A percentile compares a stretch with the other conserved stretches of the same genome.
Evolutionary conservation across 1,139 yeast genomes (phyloP).

Genomic region (Candida glucosophila): DNA sequence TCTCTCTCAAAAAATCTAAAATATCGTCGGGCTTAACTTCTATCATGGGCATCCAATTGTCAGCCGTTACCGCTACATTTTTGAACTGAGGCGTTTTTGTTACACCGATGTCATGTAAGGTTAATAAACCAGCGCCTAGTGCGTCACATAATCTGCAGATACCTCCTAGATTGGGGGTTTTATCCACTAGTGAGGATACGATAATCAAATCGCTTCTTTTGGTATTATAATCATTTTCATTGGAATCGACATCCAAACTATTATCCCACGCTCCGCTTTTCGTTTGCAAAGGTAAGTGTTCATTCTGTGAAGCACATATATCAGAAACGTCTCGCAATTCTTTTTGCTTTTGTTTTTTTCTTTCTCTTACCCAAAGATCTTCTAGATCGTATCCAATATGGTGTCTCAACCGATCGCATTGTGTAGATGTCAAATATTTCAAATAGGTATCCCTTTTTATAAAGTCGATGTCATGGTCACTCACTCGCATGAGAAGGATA

Average conservation of each 20-base stretch:
- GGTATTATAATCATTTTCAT: slow-evolving; percentile 26
- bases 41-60: slow-evolving; percentile 90
- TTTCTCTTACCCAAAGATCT: slow-evolving; percentile 23
- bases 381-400: slow-evolving; percentile 46
- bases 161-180: slow-evolving; percentile 89
- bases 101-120: slow-evolving; percentile 63
- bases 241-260: slow-evolving; percentile 51
- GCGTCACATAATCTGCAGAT: slow-evolving; percentile 90
- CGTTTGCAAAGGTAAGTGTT: slow-evolving; percentile 69
- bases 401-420: slow-evolving; percentile 16
- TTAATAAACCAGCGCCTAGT: slow-evolving; percentile 77
- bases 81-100: slow-evolving; percentile 64
- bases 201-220: slow-evolving; percentile 73
- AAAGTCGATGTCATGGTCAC: slow-evolving; percentile 47
- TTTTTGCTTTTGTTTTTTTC: slow-evolving; percentile 11
- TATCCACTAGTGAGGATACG: slow-evolving; percentile 82
- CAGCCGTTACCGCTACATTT: slow-evolving; percentile 89
- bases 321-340: slow-evolving; percentile 5
- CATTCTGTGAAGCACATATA: slow-evolving; percentile 15
- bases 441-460: slow-evolving; percentile 32
- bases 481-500: slow-evolving; percentile 54
- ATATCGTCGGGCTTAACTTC: slow-evolving; percentile 61
- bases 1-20: slow-evolving; percentile 44
- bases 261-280: slow-evolving; percentile 87
- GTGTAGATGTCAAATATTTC: slow-evolving; percentile 20